phyloP scores from a whole-genome alignment of 106 monocot genomes.

The Vanilla planifolia region DNA sequence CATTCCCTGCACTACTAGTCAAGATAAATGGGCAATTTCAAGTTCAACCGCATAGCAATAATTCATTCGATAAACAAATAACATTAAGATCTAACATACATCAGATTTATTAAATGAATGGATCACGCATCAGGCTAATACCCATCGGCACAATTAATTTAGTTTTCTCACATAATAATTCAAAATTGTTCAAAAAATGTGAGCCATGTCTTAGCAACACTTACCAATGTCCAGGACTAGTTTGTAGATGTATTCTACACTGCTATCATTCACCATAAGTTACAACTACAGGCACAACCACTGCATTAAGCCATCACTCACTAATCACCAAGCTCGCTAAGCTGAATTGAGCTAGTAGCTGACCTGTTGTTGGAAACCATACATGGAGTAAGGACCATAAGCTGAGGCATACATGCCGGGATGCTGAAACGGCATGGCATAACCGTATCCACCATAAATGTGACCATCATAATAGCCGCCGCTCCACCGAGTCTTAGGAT shows the following conservation, averaged over 20 bases:
- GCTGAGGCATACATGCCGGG: conserved; percentile 7
- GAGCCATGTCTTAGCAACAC: not conserved
- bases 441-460: conserved; percentile 9
- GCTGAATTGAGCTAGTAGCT: not conserved
- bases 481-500: conserved; percentile 1
- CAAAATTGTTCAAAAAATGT: conserved; percentile 8
- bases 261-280: not conserved
- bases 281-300: no score
- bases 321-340: not conserved
- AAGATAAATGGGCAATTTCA: no score
- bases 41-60: no score
- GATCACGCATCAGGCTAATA: no score
- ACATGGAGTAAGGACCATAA: conserved; percentile 9
- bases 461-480: conserved; percentile 4
- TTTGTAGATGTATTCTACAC: not conserved
- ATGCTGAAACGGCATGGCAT: conserved; percentile 8
- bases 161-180: not conserved
- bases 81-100: no score
- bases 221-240: not conserved
- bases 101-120: no score
- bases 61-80: no score
- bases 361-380: conserved; percentile 8
- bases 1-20: no score
- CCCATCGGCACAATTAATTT: conserved; percentile 7
- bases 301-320: not conserved